phyloP scores from a whole-genome alignment of 2,329 filamentous ascomycete species.

The Raffaelea ambrosiae region DNA sequence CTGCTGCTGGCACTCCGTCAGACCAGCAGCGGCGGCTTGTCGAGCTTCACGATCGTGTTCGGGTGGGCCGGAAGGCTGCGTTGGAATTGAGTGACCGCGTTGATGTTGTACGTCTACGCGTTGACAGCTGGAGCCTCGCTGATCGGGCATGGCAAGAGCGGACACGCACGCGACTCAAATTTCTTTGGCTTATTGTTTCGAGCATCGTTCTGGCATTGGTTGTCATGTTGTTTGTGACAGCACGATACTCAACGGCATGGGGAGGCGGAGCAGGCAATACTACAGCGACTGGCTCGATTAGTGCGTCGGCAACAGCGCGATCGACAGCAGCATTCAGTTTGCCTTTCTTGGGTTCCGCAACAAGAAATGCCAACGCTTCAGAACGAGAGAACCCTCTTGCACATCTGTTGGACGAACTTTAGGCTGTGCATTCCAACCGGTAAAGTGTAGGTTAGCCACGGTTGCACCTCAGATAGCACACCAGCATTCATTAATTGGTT shows the following conservation, averaged over 20 bases:
- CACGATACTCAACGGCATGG: conserved; percentile 17
- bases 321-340: too few relatives aligned
- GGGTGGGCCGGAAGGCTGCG: conserved; percentile 50
- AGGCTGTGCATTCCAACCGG: too few relatives aligned
- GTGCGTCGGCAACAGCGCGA: too few relatives aligned
- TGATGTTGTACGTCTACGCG: conserved; percentile 51
- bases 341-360: too few relatives aligned
- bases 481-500: too few relatives aligned
- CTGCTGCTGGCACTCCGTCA: conserved; percentile 49
- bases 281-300: too few relatives aligned
- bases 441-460: too few relatives aligned
- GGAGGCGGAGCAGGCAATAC: neutral
- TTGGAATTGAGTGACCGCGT: conserved; percentile 53
- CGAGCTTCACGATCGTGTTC: conserved; percentile 52
- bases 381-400: neutral
- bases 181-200: conserved; percentile 53
- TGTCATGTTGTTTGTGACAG: conserved; percentile 30
- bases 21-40: conserved; percentile 57
- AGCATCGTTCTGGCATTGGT: conserved; percentile 37
- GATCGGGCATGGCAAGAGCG: conserved; percentile 62
- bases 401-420: neutral
- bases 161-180: conserved; percentile 53
- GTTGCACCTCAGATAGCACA: too few relatives aligned
- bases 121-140: conserved; percentile 59
- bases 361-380: neutral